Evolutionary conservation across 306 rosid species (phyloP).

Genomic region (Corylus americana): DNA sequence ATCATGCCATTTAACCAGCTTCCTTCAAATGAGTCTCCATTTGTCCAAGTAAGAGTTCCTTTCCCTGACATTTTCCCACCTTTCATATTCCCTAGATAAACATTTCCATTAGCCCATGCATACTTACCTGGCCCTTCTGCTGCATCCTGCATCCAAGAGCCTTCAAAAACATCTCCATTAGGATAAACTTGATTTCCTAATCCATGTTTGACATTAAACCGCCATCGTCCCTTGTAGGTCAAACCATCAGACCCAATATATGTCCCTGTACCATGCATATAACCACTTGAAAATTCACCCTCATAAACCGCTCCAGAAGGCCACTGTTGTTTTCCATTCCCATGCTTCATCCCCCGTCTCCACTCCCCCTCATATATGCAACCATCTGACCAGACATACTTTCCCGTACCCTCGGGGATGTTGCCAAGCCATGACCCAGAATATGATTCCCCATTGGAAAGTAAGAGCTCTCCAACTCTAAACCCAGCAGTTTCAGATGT

Average conservation of each 20-base stretch:
- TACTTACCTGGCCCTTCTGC: slow-evolving; percentile 98
- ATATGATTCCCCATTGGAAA: slow-evolving; percentile 71
- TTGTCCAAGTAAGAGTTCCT: slow-evolving; percentile 94
- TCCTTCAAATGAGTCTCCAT: slow-evolving; percentile 91
- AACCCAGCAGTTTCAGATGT: slow-evolving; percentile 65
- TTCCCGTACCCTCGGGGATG: slow-evolving; percentile 81
- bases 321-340: slow-evolving; percentile 67
- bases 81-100: slow-evolving; percentile 91
- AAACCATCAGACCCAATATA: slow-evolving; percentile 55
- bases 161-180: slow-evolving; percentile 86
- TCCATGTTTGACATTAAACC: slow-evolving; percentile 90
- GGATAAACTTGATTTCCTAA: slow-evolving; percentile 86
- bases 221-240: slow-evolving; percentile 90
- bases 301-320: slow-evolving; percentile 76
- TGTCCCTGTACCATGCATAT: slow-evolving; percentile 81
- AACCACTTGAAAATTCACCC: slow-evolving; percentile 94
- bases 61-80: slow-evolving; percentile 94
- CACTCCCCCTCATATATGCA: slow-evolving; percentile 92
- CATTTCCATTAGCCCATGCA: slow-evolving; percentile 87
- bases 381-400: slow-evolving; percentile 87
- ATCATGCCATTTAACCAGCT: slow-evolving; percentile 93
- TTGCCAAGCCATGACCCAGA: slow-evolving; percentile 78
- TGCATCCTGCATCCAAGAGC: slow-evolving; percentile 95
- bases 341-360: slow-evolving; percentile 97
- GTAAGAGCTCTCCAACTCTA: slow-evolving; percentile 69